Percentiles rank a stretch among this genome's conserved stretches.
These are phyloP conservation scores for Talaromyces sp. DNA, from an alignment of 2,329 filamentous ascomycete species.

Conservation along the genomic window DNA sequence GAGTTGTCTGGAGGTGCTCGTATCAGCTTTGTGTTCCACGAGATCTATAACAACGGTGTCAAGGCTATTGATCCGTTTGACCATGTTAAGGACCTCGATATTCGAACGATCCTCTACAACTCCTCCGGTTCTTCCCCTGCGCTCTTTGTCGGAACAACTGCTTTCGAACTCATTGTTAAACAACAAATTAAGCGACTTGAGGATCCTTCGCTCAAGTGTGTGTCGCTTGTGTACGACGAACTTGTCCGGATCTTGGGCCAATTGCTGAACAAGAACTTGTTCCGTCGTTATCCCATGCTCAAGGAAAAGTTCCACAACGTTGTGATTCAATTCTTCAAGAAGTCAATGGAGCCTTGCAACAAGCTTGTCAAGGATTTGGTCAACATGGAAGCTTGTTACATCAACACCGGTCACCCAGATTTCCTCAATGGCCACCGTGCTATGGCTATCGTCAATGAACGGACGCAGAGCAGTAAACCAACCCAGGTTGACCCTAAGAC, in stretches of 20 bases:
- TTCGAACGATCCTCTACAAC: conserved; percentile 96
- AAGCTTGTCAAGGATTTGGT: conserved; percentile 93
- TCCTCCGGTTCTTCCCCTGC: conserved; percentile 97
- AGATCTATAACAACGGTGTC: conserved; percentile 94
- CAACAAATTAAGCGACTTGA: conserved; percentile 96
- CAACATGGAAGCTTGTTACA: conserved; percentile 91
- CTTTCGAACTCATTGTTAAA: conserved; percentile 98
- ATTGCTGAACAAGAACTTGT: conserved; percentile 81
- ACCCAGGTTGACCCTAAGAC: conserved; percentile 98
- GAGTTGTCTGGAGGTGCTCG: conserved; percentile 94
- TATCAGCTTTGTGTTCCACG: conserved; percentile 99
- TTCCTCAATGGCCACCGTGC: conserved; percentile 95
- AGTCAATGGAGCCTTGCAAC: conserved; percentile 96
- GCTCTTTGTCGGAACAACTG: conserved; percentile 92
- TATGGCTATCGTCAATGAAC: conserved; percentile 97
- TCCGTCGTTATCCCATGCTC: conserved; percentile 85
- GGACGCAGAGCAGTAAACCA: conserved; percentile 75
- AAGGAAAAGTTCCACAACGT: conserved; percentile 97
- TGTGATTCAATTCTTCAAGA: conserved; percentile 94
- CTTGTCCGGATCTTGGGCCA: conserved; percentile 91
- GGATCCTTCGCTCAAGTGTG: conserved; percentile 95
- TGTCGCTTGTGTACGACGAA: conserved; percentile 95
- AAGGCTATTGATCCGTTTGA: conserved; percentile 98
- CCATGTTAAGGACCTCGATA: conserved; percentile 94
- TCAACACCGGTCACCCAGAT: conserved; percentile 97